Percentiles rank a stretch among this genome's conserved stretches.
These are phyloP conservation scores for Ustilago trichophora DNA, from an alignment of 1,284 basidiomycete species.

Conservation along the genomic window DNA sequence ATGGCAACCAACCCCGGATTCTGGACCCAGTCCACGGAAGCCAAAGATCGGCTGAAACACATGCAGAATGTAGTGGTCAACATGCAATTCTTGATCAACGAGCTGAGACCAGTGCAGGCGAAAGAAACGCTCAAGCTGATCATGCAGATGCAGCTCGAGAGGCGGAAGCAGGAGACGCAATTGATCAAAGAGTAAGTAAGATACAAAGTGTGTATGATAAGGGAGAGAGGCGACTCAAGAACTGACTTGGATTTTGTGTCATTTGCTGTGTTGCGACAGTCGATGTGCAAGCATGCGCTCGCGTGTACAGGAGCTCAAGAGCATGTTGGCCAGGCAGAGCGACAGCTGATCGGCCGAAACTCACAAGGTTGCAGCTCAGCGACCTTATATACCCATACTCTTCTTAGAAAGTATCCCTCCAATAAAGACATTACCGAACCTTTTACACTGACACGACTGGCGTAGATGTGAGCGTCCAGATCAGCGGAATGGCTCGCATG, in stretches of 20 bases:
- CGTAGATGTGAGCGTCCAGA: too few relatives aligned
- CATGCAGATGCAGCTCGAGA: conserved; percentile 52
- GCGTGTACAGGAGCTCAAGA: conserved; percentile 24
- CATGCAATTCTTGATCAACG: conserved; percentile 62
- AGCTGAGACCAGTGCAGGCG: conserved; percentile 59
- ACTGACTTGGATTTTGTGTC: too few relatives aligned
- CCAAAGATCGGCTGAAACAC: conserved; percentile 56
- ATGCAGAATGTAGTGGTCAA: conserved; percentile 63
- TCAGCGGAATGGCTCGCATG: too few relatives aligned
- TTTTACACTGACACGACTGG: too few relatives aligned
- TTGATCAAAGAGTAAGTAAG: conserved; percentile 48
- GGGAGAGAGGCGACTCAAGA: too few relatives aligned
- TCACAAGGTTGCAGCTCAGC: background rate
- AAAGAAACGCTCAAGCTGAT: conserved; percentile 53
- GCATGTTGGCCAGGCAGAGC: conserved; percentile 16
- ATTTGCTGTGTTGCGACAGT: background rate
- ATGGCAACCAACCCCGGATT: conserved; percentile 33
- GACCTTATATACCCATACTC: too few relatives aligned
- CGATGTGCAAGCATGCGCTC: conserved; percentile 32
- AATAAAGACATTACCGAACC: too few relatives aligned
- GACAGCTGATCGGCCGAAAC: background rate
- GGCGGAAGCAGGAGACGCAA: conserved; percentile 49
- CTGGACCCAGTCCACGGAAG: conserved; percentile 48
- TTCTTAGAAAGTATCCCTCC: too few relatives aligned
- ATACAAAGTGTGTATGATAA: too few relatives aligned